Evolutionary conservation across 208 protist genomes (phyloP).

Genomic region (Leishmania guyanensis): DNA sequence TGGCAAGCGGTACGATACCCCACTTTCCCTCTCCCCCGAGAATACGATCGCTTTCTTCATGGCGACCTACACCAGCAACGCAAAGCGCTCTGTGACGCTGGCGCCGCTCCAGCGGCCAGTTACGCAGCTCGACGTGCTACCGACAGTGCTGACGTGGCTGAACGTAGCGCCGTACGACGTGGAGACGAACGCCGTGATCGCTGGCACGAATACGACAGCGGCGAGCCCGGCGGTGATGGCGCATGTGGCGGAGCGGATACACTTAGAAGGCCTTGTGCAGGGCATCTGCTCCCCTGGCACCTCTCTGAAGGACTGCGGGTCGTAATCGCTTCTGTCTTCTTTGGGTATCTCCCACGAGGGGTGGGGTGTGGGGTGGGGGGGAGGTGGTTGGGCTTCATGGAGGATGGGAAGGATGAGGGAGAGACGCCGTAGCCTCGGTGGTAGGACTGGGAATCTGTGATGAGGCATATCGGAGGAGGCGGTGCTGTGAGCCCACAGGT

Average conservation of each 20-base stretch:
- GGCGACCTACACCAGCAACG: conserved; percentile 54
- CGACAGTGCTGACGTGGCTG: conserved; percentile 78
- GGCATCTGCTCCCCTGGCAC: conserved; percentile 72
- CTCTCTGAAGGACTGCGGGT: conserved; percentile 39
- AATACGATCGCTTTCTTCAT: conserved; percentile 69
- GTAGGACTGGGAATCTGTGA: conserved; percentile 13
- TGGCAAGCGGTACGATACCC: conserved; percentile 43
- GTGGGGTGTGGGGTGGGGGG: too few relatives aligned
- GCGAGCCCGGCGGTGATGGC: conserved; percentile 29
- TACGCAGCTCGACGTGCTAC: conserved; percentile 69
- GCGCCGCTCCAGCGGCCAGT: conserved; percentile 42
- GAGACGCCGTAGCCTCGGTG: conserved; percentile 8
- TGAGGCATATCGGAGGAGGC: too few relatives aligned
- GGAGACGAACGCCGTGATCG: conserved; percentile 37
- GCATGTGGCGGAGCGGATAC: conserved; percentile 25
- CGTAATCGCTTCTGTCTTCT: not conserved
- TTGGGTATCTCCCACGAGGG: not conserved
- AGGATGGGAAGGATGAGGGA: conserved; percentile 4
- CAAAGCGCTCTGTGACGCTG: conserved; percentile 43
- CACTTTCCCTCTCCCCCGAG: conserved; percentile 45
- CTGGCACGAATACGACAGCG: conserved; percentile 36
- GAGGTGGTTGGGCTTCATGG: not conserved
- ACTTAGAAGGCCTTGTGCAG: conserved; percentile 58
- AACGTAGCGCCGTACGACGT: conserved; percentile 63
- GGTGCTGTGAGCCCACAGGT: not conserved